Conservation (phyloP, 2,329 filamentous ascomycete species). For the Penicillium psychrosexuale region DNA sequence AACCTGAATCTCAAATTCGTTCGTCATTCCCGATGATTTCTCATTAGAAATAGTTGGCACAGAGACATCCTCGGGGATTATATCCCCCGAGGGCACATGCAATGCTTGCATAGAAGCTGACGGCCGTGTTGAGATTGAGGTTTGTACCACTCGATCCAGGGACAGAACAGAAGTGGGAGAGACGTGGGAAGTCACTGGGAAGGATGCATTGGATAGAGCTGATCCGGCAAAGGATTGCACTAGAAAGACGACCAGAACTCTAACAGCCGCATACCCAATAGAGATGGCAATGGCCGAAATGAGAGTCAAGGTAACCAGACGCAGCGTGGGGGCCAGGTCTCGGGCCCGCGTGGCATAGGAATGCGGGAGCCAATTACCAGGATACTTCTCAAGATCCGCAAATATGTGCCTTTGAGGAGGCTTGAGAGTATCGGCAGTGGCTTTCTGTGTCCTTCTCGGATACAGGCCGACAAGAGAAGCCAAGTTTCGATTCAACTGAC, state of each 20-base stretch:
- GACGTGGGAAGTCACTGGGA: conserved; percentile 13
- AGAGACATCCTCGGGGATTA: conserved; percentile 27
- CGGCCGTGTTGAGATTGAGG: conserved; percentile 26
- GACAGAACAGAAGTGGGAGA: conserved; percentile 22
- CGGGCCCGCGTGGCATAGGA: conserved; percentile 21
- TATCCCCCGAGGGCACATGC: conserved; percentile 16
- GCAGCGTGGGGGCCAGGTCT: conserved; percentile 26
- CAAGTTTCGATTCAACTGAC: conserved; percentile 48
- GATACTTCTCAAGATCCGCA: conserved; percentile 26
- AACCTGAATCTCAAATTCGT: conserved; percentile 52
- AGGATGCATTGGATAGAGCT: conserved; percentile 20
- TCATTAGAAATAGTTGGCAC: conserved; percentile 23
- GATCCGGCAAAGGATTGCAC: conserved; percentile 26
- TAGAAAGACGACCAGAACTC: conserved; percentile 23
- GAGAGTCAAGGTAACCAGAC: conserved; percentile 28
- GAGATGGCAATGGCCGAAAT: conserved; percentile 29
- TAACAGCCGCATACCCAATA: conserved; percentile 32
- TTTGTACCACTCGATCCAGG: conserved; percentile 18
- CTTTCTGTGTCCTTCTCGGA: conserved; percentile 25
- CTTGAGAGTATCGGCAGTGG: conserved; percentile 13
- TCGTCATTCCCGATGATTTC: conserved; percentile 29
- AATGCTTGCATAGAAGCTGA: conserved; percentile 18
- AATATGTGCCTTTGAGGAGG: conserved; percentile 12
- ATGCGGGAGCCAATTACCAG: conserved; percentile 24
- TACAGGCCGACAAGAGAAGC: conserved; percentile 40